Evolutionary conservation across 192 early-diverging fungal species (phyloP), one percentile per base, ranked within the genome.

Genomic region (Ambispora gerdemannii): DNA sequence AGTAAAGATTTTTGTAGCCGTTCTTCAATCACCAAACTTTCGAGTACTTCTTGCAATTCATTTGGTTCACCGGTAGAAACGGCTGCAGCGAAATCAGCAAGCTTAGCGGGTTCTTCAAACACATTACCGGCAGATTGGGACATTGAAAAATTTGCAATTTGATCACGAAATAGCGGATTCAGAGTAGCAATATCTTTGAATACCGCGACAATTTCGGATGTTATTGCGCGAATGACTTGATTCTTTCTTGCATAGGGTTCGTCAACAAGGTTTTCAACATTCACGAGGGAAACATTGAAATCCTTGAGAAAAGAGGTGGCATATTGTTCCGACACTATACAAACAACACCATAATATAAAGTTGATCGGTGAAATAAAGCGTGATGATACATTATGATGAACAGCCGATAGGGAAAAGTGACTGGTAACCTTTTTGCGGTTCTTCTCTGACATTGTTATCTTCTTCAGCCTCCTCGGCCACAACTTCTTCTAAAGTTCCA

Each of bases 71-170:
- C 97, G 3, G 89, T 86, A 2, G 93, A 96, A 15, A 99, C 90
- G 2, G 97, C 95, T 0, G 97, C 95, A 3, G 94, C 95, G 82
- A 99, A 99, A 78, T 99, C 97, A 4, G 97, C 95, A 62, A 98
- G 78, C 60, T 93, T 93, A 30, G 93, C 89, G 27, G 97, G 93
- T 70, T 97, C 95, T 67, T 92, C 91, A 80, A 99, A 93, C 19
- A 95, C 91, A 58, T 92, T 96, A 47, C 95, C 95, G 19, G 95
- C 94, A 27, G 94, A 92, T 77, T 97, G 95, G 0, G 90, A 90
- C 83, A 96, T 95, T 53, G 91, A 93, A 77, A 99, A 96, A 73
- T 91, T 93, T 66, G 96, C 91, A 74, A 99, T 99, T 81, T 99
- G 97, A 80, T 99, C 97, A 32, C 97, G 88, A 80, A 99, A 92